These are phyloP conservation scores for Polyporus tsugae DNA, from an alignment of 1,284 basidiomycete genomes.

Conservation along the genomic window DNA sequence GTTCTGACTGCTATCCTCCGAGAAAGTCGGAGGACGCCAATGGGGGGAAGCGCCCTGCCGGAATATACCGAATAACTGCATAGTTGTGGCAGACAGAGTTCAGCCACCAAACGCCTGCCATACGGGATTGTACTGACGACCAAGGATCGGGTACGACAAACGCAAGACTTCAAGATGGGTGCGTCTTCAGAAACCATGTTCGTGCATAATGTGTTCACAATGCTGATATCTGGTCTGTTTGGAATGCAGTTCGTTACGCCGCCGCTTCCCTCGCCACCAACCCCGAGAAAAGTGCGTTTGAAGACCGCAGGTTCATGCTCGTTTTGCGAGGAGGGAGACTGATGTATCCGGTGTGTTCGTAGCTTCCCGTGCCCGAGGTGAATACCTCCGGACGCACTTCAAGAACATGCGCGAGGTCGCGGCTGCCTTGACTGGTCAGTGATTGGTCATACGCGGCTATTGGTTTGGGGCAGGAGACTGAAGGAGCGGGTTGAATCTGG, in stretches of 20 bases:
- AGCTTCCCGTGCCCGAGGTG: constrained; percentile 93
- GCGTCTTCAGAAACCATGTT: constrained; percentile 43
- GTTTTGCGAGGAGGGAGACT: constrained; percentile 19
- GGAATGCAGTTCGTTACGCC: constrained; percentile 85
- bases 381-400: constrained; percentile 99
- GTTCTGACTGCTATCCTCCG: neutral
- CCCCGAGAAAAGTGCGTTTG: constrained; percentile 88
- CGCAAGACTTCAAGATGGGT: constrained; percentile 72
- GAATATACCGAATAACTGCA: constrained; percentile 14
- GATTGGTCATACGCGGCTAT: neutral
- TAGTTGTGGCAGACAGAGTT: constrained; percentile 12
- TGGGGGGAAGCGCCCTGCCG: neutral
- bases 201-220: constrained; percentile 5
- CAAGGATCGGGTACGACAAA: constrained; percentile 16
- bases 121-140: constrained; percentile 34
- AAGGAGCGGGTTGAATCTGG: constrained; percentile 28
- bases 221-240: constrained; percentile 35
- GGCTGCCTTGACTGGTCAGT: constrained; percentile 84
- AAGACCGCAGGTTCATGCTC: constrained; percentile 16
- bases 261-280: constrained; percentile 85
- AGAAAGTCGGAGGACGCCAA: neutral
- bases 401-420: constrained; percentile 99
- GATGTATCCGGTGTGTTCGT: constrained; percentile 34
- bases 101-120: constrained; percentile 20
- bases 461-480: constrained; percentile 18